Base-by-base conservation (phyloP, 2,329 filamentous ascomycete species). In the Epichloe aotearoae region DNA sequence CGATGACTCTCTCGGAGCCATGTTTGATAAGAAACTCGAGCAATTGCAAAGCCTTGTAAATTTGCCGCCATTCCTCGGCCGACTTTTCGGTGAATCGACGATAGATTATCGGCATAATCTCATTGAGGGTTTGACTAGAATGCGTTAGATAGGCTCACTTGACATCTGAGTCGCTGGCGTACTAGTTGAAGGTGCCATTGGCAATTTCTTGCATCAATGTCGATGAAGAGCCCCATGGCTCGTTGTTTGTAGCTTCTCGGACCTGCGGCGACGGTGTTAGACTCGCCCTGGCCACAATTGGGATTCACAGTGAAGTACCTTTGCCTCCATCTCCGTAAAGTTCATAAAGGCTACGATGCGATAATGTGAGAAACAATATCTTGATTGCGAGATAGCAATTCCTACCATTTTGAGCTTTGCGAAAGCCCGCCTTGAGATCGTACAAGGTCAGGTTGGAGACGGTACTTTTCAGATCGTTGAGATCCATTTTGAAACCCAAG, bases 81-180 rank as follows among this genome's bases (percentile, higher is more conserved):
- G 89, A 79, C 74, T 98, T 98, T 67, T 98, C 93, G 54, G 93
- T 98, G 69, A 98, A 98, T 57, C 93, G 87, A 64, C 94, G 93
- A 74, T 98, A 98, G 64, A 98, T 95, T 88, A 98, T 93, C 58
- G 93, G 93, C 93, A 98, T 98, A 66, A 98, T 97, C 69, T 98
- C 93, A 69, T 97, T 97, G 52, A 98, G 82, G 49, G 90, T 81
- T 81, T 95, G 89, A 67, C 91, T 96, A 64, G 8, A 17, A 40
- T 17, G n/a, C 17, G 33, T 49, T 47, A 53, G 15, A 37, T 52
- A 41, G 11, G 14, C 30, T n/a, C n/a, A 10, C 14, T 11, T 7
- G 30, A 7, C 5, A 3, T 17, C 40, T 15, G 60, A 62, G 50
- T 47, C 62, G 53, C 46, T 43, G 30, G 50, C 88, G 64, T 74